phyloP scores from a whole-genome alignment of 2,329 filamentous ascomycete genomes.

The Xylariaceae sp. region DNA sequence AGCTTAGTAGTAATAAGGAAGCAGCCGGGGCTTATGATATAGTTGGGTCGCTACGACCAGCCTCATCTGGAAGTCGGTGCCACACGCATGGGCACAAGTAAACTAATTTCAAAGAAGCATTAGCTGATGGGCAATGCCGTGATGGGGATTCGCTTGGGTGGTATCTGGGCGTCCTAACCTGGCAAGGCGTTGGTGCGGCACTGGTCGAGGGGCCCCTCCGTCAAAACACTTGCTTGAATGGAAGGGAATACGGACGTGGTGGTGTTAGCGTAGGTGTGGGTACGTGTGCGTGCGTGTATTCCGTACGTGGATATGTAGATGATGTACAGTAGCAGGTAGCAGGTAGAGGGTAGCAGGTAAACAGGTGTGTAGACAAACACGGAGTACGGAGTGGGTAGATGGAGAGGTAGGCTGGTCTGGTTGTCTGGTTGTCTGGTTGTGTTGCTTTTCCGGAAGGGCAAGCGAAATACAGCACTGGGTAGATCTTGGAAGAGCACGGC shows the following conservation, averaged over 20 bases:
- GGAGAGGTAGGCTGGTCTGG: background rate
- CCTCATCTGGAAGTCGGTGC: constrained; percentile 34
- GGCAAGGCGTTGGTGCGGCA: constrained; percentile 30
- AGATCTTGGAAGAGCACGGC: constrained; percentile 29
- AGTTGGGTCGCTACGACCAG: constrained; percentile 33
- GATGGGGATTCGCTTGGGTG: constrained; percentile 23
- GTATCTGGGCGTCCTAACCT: constrained; percentile 30
- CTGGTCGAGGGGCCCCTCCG: constrained; percentile 25
- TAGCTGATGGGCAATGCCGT: constrained; percentile 23
- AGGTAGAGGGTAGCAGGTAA: background rate
- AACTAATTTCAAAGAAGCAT: constrained; percentile 27
- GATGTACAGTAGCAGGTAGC: background rate
- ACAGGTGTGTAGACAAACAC: background rate
- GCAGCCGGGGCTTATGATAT: constrained; percentile 35
- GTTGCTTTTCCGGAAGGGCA: constrained; percentile 25
- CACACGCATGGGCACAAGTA: constrained; percentile 31
- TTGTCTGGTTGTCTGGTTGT: constrained; percentile 5
- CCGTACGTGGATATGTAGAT: background rate
- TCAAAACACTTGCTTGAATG: constrained; percentile 15
- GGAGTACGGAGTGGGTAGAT: background rate
- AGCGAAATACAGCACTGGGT: constrained; percentile 21
- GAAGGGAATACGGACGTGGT: constrained; percentile 1
- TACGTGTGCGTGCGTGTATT: background rate
- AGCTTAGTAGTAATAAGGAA: constrained; percentile 34
- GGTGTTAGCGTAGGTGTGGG: background rate